A percentile compares a stretch with the other conserved stretches of the same genome.
phyloP scores from a whole-genome alignment of 2,329 filamentous ascomycete species.

The Neobulgaria alba region DNA sequence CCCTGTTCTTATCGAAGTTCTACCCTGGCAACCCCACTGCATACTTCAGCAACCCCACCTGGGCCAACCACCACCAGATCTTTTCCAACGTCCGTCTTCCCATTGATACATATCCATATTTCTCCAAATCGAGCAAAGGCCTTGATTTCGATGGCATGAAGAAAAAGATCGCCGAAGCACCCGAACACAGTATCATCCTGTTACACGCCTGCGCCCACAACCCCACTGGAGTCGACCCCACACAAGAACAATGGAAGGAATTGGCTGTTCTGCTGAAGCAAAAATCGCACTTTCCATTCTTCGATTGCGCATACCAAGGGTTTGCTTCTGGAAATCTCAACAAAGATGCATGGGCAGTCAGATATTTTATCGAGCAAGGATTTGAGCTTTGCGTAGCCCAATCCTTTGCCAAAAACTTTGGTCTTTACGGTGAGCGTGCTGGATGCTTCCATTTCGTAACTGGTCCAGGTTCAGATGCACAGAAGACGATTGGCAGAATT shows the following conservation, averaged over 20 bases:
- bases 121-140: conserved; percentile 77
- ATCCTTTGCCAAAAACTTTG: conserved; percentile 97
- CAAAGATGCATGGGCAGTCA: conserved; percentile 83
- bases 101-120: conserved; percentile 86
- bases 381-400: conserved; percentile 85
- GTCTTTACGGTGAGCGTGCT: conserved; percentile 91
- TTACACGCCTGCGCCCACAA: conserved; percentile 97
- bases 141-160: conserved; percentile 91
- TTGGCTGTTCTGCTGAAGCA: conserved; percentile 68
- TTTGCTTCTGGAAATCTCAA: conserved; percentile 87
- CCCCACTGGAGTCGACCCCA: conserved; percentile 93
- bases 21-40: conserved; percentile 66
- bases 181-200: conserved; percentile 75
- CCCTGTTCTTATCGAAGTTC: conserved; percentile 89
- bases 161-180: conserved; percentile 57
- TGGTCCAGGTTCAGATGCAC: conserved; percentile 57
- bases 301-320: conserved; percentile 95
- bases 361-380: conserved; percentile 86
- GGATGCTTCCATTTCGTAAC: conserved; percentile 95
- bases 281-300: conserved; percentile 92
- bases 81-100: conserved; percentile 81
- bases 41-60: conserved; percentile 92
- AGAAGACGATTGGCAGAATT: conserved; percentile 52
- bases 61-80: conserved; percentile 99
- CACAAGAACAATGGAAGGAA: conserved; percentile 87